Percentiles rank a stretch among this genome's conserved stretches.
phyloP scores from a whole-genome alignment of 257 asterid genomes.

The Capsicum pubescens region DNA sequence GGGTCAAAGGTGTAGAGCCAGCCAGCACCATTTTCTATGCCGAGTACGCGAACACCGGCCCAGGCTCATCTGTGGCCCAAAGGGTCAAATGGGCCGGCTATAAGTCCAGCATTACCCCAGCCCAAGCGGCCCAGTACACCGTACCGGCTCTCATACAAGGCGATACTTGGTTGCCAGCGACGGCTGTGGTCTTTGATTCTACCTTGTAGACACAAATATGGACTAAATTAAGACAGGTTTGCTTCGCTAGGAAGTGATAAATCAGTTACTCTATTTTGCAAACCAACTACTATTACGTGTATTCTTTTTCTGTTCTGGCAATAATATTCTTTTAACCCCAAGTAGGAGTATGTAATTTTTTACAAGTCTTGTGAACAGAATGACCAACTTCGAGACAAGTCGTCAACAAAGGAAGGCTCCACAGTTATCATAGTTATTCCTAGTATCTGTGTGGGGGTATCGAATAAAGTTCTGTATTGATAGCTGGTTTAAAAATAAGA shows the following conservation, averaged over 20 bases:
- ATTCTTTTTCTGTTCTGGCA: constrained; percentile 9
- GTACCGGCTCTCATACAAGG: constrained; percentile 65
- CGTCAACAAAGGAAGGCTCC: background rate
- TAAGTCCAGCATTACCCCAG: constrained; percentile 42
- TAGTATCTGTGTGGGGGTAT: background rate
- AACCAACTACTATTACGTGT: background rate
- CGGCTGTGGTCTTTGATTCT: constrained; percentile 50
- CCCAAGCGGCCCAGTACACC: constrained; percentile 50
- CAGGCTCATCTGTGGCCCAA: constrained; percentile 47
- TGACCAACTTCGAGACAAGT: background rate
- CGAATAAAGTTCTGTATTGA: background rate
- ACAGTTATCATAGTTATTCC: too few relatives aligned
- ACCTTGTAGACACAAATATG: constrained; percentile 24
- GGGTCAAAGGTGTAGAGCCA: constrained; percentile 53
- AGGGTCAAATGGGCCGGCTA: constrained; percentile 79
- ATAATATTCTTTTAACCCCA: constrained; percentile 15
- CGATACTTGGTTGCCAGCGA: constrained; percentile 52
- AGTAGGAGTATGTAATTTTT: background rate
- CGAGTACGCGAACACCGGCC: constrained; percentile 67
- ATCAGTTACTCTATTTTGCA: background rate
- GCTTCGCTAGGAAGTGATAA: background rate
- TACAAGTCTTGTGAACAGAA: background rate
- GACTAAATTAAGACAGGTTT: background rate
- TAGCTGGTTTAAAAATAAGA: background rate
- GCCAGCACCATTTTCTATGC: constrained; percentile 68